These are phyloP conservation scores for Butyriboletus loyo DNA, from an alignment of 768 basidiomycete genomes.

Conservation along the genomic window DNA sequence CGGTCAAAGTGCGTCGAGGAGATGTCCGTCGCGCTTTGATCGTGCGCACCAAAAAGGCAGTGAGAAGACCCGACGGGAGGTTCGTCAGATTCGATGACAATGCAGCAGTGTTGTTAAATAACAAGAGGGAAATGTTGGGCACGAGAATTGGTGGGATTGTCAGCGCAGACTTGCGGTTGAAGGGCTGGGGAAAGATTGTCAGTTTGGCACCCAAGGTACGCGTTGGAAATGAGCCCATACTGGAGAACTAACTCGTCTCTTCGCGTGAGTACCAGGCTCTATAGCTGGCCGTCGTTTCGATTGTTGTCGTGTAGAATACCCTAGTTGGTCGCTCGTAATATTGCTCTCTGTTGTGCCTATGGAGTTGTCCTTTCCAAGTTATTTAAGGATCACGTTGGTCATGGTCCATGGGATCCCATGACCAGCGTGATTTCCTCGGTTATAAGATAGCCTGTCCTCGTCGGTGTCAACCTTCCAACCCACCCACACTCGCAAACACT, in stretches of 20 bases:
- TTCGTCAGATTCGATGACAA: slow-evolving; percentile 94
- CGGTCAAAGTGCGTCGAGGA: slow-evolving; percentile 87
- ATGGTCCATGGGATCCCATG: no score
- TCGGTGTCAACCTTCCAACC: not conserved
- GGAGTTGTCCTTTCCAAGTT: no score
- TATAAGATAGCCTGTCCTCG: not conserved
- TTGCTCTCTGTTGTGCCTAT: no score
- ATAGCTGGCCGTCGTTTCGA: slow-evolving; percentile 3
- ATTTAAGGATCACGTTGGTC: no score
- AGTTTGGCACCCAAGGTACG: slow-evolving; percentile 86
- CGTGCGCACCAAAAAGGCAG: slow-evolving; percentile 86
- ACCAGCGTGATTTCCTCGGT: not conserved
- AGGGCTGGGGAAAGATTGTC: slow-evolving; percentile 94
- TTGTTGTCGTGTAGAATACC: slow-evolving; percentile 10
- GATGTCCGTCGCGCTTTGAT: slow-evolving; percentile 96
- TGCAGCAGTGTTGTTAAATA: slow-evolving; percentile 89
- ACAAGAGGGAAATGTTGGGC: slow-evolving; percentile 94
- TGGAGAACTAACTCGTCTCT: not conserved
- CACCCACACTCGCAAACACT: not conserved
- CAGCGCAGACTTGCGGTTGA: slow-evolving; percentile 83
- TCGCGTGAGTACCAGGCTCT: slow-evolving; percentile 13
- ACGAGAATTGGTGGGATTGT: slow-evolving; percentile 94
- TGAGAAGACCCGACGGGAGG: slow-evolving; percentile 84
- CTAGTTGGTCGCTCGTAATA: not conserved
- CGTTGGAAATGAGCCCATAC: not conserved